Evolutionary conservation across 2,329 filamentous ascomycete genomes (phyloP), one percentile per base, ranked within the genome.

Genomic region (Coccinonectria pachysandricola): DNA sequence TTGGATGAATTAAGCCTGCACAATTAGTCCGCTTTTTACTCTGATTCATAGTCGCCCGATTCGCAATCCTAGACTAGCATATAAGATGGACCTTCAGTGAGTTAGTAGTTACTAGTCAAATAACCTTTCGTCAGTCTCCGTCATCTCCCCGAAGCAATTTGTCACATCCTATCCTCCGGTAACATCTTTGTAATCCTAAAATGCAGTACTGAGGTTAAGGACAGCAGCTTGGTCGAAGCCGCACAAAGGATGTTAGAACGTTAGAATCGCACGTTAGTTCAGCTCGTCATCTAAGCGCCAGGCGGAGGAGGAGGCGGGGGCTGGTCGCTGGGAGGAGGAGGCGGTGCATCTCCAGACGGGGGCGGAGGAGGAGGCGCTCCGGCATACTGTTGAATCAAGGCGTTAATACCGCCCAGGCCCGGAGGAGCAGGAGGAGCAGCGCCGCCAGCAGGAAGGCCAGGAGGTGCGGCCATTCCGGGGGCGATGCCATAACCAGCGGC

Each of bases 341-440:
- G 74, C 31, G 75, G 74, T 26, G 64, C 50, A 21, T 56, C 53
- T 21, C 54, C 51, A 34, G 71, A 68, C 13, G 71, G 69, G n/a
- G 73, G 70, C 1, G 75, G 71, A 14, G 75, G 75, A 21, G 71
- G 70, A 30, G 66, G 60, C 24, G 64, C 62, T 37, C 59, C 59
- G 19, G 69, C 62, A 36, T 73, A 82, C 45, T 77, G 75, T 52
- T 80, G 73, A 44, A 80, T 76, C 32, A 83, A 61, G 23, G 73
- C 70, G 47, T 69, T 75, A 34, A 79, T 60, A 20, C 71, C 72
- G 34, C 68, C 66, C 13, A 71, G 59, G 34, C 60, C 66, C 43
- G 71, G 67, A 23, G 68, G 67, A 31, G 64, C 66, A 33, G 61
- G 59, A 22, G 75, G 59, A 27, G 62, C 65, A 37, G 59, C 59